Percentiles rank a stretch among this genome's conserved stretches.
phyloP scores from a whole-genome alignment of 257 asterid species.

The Solanum lycopersicoides region DNA sequence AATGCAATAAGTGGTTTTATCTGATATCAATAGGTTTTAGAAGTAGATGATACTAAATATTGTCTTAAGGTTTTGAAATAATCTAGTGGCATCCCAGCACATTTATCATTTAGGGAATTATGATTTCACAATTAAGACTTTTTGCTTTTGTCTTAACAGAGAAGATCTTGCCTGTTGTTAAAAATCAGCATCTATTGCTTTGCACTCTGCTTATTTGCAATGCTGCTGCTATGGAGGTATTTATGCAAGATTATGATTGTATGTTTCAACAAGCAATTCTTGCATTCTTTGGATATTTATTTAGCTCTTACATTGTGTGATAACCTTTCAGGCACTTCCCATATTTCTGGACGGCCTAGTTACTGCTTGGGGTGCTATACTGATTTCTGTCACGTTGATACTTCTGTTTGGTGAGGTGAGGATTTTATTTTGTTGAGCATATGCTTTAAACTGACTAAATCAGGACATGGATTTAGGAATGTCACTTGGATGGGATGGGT shows the following conservation, averaged over 20 bases:
- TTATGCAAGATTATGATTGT: background rate
- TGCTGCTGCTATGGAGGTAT: conserved; percentile 95
- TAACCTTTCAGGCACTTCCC: conserved; percentile 71
- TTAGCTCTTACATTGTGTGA: background rate
- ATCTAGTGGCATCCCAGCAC: background rate
- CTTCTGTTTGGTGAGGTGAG: conserved; percentile 93
- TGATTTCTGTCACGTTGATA: conserved; percentile 84
- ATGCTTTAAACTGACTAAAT: background rate
- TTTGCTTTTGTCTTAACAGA: conserved; percentile 26
- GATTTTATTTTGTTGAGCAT: background rate
- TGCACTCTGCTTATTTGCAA: conserved; percentile 79
- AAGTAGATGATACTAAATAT: background rate
- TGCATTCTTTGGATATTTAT: background rate
- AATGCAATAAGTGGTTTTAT: background rate
- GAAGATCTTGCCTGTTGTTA: conserved; percentile 73
- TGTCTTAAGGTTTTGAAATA: background rate
- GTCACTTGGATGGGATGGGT: background rate
- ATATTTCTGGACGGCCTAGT: conserved; percentile 68
- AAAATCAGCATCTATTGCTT: conserved; percentile 71
- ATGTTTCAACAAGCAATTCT: background rate
- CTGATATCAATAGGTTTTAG: background rate
- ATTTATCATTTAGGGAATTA: background rate
- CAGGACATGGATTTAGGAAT: background rate
- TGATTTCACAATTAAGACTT: background rate
- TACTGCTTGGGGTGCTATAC: conserved; percentile 81